A percentile compares a stretch with the other conserved stretches of the same genome.
Conservation (phyloP, 148 eudicot genomes). For the Nyssa sinensis region DNA sequence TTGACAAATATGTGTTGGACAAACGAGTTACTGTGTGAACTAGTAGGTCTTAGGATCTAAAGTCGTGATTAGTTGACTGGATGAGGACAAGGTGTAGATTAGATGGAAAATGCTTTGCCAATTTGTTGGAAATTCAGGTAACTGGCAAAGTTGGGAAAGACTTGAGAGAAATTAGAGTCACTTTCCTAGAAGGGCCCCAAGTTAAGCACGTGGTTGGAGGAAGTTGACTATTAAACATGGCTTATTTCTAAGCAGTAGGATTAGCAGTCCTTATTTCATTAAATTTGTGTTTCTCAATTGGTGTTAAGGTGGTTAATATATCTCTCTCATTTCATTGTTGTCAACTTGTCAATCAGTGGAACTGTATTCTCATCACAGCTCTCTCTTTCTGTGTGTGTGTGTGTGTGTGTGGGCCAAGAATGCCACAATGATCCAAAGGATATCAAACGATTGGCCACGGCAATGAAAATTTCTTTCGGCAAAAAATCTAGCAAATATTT, state of each 20-base stretch:
- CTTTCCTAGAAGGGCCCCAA: too few species aligned
- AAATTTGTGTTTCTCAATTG: neutral
- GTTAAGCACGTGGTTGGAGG: too few species aligned
- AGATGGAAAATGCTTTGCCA: neutral
- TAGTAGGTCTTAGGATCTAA: neutral
- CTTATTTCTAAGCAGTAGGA: neutral
- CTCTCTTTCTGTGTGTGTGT: too few species aligned
- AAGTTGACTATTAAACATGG: too few species aligned
- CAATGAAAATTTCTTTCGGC: neutral
- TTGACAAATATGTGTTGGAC: neutral
- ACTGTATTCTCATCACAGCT: too few species aligned
- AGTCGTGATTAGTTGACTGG: neutral
- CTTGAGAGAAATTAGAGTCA: too few species aligned
- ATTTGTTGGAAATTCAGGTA: too few species aligned
- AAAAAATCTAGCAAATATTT: too few species aligned
- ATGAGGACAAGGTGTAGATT: neutral
- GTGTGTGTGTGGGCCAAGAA: constrained; percentile 7
- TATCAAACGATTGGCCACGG: neutral
- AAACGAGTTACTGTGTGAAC: neutral
- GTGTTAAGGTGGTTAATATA: too few species aligned
- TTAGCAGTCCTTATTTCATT: neutral
- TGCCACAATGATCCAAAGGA: neutral
- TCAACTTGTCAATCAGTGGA: neutral
- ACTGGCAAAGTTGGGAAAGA: too few species aligned
- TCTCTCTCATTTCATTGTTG: neutral